Evolutionary conservation across 225 moss, liverwort and hornwort species (phyloP), one percentile per base, ranked within the genome.

Genomic region (Marchantia polymorpha): DNA sequence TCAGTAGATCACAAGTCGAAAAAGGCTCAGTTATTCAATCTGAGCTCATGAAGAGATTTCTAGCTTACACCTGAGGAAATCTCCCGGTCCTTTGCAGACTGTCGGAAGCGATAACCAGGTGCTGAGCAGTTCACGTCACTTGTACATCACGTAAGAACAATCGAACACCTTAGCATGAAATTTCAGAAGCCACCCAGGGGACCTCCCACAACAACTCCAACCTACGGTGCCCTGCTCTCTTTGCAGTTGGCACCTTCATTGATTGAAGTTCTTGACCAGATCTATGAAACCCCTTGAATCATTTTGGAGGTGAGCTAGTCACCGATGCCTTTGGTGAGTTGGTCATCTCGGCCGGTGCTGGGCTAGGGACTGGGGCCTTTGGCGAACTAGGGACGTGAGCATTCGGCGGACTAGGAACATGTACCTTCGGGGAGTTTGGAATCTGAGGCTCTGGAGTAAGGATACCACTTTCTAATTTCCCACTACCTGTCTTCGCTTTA

Each of bases 401-500:
- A n/a, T 69, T 69, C 39, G 78, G 78, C 29, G 78, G 69, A 55
- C 69, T 54, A 1, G 69, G 68, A 68, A 79, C 69, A 20, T 79
- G 68, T 27, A 79, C 55, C 46, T 79, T 79, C 39, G 78, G 78
- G 7, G 69, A 79, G 54, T 69, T 23, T 14, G 78, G 69, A 31
- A 79, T 55, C 68, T 68, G 78, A 50, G 10, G 68, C 52, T 68
- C 78, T 53, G 53, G 55, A 46, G 78, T 52, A n/a, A 5, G 26
- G 14, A 79, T 25, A 6, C 54, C 68, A 54, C 68, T 79, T 12
- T 87, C 84, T 23, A 77, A 55, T 6, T 53, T 67, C 64, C 80
- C 87, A 75, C 83, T 82, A 25, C 79, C 15, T 50, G 84, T 47
- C 69, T 56, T 84, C 26, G 84, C 79, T 55, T 80, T 84, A 4